Evolutionary conservation across 179 eudicot genomes (phyloP), one percentile per base, ranked within the genome.

Genomic region (Patellifolia procumbens): DNA sequence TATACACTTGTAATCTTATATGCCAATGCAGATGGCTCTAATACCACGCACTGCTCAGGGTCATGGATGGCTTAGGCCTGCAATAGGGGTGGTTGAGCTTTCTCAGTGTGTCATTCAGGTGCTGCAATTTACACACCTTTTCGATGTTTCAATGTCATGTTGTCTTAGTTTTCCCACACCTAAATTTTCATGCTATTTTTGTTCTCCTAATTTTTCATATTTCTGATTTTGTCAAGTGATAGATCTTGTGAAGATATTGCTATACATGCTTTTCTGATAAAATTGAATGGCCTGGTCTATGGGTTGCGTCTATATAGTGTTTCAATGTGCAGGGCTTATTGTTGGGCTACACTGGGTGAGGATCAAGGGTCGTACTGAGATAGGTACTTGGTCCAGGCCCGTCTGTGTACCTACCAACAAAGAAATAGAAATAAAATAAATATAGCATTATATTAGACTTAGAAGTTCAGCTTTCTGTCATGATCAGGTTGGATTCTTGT

Each of bases 1-100:
- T n/a, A n/a, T n/a, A n/a, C n/a, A n/a, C n/a, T n/a, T n/a, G n/a
- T n/a, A n/a, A n/a, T n/a, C n/a, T n/a, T n/a, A n/a, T n/a, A n/a
- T 48, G 63, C 6, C 37, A 75, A 29, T 71, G 80, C 91, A 94
- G 98, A 92, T 94, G 93, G 91, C 98, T 70, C 81, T 92, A 67
- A 74, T 94, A 79, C 97, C 93, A 15, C 98, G 97, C 68, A 84
- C 87, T 32, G 56, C 90, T 68, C 92, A 89, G 77, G 97, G 97
- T 70, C 97, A 94, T 81, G 97, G 98, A 78, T 94, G 98, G 98
- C 85, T 94, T 64, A 89, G 98, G 84, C 97, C 98, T 80, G 94
- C 97, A 70, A 72, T 89, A 74, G 98, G 98, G 49, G 97, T 94
- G 59, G 70, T 94, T 78, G 97, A 94, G 88, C 97, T 94, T 69